Conservation (phyloP, 1,284 basidiomycete species). For the Microbotryum violaceum region DNA sequence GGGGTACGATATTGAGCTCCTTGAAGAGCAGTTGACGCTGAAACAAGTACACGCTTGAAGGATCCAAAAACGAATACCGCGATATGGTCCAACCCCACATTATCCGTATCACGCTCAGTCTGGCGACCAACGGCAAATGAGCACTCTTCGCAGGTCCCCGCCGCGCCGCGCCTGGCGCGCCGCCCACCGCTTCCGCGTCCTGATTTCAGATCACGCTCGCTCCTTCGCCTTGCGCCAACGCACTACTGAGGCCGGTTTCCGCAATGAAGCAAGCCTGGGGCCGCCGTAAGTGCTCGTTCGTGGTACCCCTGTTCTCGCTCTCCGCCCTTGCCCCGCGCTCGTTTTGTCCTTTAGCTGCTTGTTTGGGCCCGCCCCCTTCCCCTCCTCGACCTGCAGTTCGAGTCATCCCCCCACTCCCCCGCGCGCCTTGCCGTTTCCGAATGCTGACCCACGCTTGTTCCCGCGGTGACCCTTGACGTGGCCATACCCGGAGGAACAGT, state of each 20-base stretch:
- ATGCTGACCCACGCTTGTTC: neutral
- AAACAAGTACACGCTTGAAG: no score
- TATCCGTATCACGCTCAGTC: no score
- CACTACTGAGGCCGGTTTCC: neutral
- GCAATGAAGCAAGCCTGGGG: conserved; percentile 16
- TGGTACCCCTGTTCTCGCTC: neutral
- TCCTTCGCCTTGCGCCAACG: no score
- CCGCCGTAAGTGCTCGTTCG: conserved; percentile 17
- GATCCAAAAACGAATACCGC: no score
- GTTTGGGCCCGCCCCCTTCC: neutral
- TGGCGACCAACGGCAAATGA: no score
- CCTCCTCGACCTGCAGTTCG: neutral
- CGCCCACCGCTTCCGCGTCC: no score
- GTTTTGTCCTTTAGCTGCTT: neutral
- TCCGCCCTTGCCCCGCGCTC: neutral
- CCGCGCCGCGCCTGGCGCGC: no score
- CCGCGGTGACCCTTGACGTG: neutral
- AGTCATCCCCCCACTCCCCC: neutral
- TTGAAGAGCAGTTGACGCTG: no score
- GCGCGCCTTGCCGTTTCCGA: neutral
- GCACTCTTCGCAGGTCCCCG: no score
- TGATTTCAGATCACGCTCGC: no score
- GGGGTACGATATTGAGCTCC: no score
- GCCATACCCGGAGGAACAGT: conserved; percentile 4
- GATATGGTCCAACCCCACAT: no score